Conservation (phyloP, 208 protist species). For the Borovskyia barvae region DNA sequence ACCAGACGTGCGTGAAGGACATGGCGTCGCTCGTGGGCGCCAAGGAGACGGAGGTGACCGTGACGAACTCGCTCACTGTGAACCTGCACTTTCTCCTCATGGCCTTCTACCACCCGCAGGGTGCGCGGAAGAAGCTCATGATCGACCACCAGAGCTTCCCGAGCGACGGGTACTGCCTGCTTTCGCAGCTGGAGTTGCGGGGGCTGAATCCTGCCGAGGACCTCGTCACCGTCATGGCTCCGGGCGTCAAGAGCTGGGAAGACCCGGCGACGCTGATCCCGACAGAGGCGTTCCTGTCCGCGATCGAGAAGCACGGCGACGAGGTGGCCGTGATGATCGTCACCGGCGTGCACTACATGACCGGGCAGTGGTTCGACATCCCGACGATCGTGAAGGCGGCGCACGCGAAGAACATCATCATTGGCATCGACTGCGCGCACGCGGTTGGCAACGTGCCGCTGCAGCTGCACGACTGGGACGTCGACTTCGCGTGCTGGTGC, state of each 20-base stretch:
- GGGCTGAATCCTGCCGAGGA: constrained; percentile 63
- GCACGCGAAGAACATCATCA: constrained; percentile 72
- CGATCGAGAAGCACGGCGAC: constrained; percentile 83
- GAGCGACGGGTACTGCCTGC: constrained; percentile 75
- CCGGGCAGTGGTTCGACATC: constrained; percentile 93
- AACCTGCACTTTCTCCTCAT: constrained; percentile 92
- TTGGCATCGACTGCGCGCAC: constrained; percentile 94
- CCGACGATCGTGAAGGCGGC: constrained; percentile 85
- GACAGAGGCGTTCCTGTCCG: constrained; percentile 79
- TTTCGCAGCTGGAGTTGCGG: constrained; percentile 86
- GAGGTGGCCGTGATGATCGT: constrained; percentile 88
- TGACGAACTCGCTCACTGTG: constrained; percentile 94
- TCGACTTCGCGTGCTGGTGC: constrained; percentile 96
- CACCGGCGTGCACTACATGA: constrained; percentile 93
- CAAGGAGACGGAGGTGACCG: constrained; percentile 74
- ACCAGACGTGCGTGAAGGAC: constrained; percentile 61
- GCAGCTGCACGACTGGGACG: constrained; percentile 94
- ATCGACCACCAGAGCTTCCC: constrained; percentile 80
- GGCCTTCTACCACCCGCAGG: constrained; percentile 92
- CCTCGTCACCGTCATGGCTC: constrained; percentile 50
- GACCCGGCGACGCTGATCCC: constrained; percentile 35
- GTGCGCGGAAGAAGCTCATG: constrained; percentile 89
- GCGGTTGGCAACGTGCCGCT: constrained; percentile 94
- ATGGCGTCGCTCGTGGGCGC: constrained; percentile 85
- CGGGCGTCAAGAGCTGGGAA: constrained; percentile 47